Percentiles rank a stretch among this genome's conserved stretches.
Evolutionary conservation across 208 protist species (phyloP).

Genomic region (Endotrypanum monterogeii): DNA sequence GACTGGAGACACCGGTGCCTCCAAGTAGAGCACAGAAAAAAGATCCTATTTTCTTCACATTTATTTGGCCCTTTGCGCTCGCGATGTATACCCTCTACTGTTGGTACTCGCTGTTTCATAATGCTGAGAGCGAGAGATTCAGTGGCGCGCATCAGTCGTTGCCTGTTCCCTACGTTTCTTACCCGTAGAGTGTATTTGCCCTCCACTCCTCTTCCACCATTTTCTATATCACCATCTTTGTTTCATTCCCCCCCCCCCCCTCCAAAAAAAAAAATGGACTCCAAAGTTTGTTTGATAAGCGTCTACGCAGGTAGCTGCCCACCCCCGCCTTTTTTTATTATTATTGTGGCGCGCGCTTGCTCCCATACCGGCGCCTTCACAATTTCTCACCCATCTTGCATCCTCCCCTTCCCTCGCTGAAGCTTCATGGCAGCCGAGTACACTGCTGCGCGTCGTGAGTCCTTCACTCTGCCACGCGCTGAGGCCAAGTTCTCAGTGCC

Average conservation of each 20-base stretch:
- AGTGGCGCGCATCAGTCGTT: background rate
- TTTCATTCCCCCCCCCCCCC: background rate
- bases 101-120: background rate
- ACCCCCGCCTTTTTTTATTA: background rate
- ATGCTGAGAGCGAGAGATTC: background rate
- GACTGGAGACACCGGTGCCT: no score
- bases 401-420: constrained; percentile 11
- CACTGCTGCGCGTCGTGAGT: constrained; percentile 38
- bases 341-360: background rate
- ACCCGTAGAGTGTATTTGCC: background rate
- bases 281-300: background rate
- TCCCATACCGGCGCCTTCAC: constrained; percentile 15
- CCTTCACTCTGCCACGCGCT: constrained; percentile 69
- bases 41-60: background rate
- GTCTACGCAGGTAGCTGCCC: background rate
- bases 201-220: background rate
- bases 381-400: constrained; percentile 14
- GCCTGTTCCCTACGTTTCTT: background rate
- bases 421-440: constrained; percentile 45
- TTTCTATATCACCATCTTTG: background rate
- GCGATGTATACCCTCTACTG: background rate
- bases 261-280: background rate
- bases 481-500: constrained; percentile 79
- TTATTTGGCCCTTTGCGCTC: background rate
- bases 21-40: background rate